These are phyloP conservation scores for Sphaceloma murrayae DNA, from an alignment of 2,329 filamentous ascomycete species.

Conservation along the genomic window DNA sequence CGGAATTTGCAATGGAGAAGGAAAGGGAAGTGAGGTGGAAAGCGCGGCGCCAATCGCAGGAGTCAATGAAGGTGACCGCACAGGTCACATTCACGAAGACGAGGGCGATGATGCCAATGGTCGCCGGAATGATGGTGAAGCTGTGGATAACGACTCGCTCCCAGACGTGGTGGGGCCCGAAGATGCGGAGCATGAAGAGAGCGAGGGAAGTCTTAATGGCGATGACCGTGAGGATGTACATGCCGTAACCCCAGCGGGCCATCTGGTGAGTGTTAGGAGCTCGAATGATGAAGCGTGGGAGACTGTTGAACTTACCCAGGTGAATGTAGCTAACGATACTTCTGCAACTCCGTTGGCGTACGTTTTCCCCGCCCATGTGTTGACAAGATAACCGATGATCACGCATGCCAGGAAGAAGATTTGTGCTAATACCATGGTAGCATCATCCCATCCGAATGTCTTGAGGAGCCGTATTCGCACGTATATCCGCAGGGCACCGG, in stretches of 20 bases:
- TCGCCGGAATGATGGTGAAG: constrained; percentile 10
- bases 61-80: not conserved
- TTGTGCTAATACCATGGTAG: constrained; percentile 27
- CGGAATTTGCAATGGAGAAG: constrained; percentile 11
- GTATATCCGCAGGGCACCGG: constrained; percentile 33
- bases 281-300: not conserved
- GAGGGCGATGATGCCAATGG: constrained; percentile 4
- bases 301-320: not conserved
- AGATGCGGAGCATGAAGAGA: constrained; percentile 38
- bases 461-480: constrained; percentile 32
- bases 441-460: constrained; percentile 38
- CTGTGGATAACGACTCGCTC: constrained; percentile 10
- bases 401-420: constrained; percentile 9
- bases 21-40: constrained; percentile 4
- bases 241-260: constrained; percentile 24
- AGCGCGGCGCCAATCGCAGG: not conserved
- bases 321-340: not conserved
- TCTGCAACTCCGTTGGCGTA: not conserved
- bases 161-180: constrained; percentile 20
- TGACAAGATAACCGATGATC: constrained; percentile 6
- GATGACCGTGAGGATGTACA: constrained; percentile 35
- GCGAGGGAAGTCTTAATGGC: constrained; percentile 38
- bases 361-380: not conserved
- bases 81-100: constrained; percentile 9
- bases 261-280: constrained; percentile 1